Conservation (phyloP, 345 rosid genomes). For the Dipteronia dyeriana region DNA sequence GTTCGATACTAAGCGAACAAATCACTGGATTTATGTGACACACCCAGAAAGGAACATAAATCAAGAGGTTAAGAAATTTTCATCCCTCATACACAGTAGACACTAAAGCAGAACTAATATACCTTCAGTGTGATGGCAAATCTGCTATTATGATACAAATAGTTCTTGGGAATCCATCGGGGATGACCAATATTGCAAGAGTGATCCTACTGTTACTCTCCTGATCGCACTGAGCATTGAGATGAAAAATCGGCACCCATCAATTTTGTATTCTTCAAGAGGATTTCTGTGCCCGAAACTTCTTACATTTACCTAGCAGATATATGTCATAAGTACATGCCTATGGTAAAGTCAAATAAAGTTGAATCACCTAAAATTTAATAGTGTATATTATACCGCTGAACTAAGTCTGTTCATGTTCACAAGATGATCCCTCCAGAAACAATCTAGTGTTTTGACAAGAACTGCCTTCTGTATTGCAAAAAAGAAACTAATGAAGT, state of each 20-base stretch:
- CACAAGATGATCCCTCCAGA: slow-evolving; percentile 93
- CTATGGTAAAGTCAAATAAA: slow-evolving; percentile 4
- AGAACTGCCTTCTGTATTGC: slow-evolving; percentile 78
- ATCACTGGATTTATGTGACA: background rate
- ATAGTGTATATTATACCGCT: slow-evolving; percentile 51
- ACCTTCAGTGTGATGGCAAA: background rate
- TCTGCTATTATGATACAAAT: slow-evolving; percentile 28
- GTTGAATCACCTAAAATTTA: slow-evolving; percentile 9
- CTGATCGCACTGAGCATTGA: slow-evolving; percentile 93
- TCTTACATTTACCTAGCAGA: slow-evolving; percentile 78
- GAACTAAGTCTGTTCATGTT: slow-evolving; percentile 94
- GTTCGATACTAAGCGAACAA: background rate
- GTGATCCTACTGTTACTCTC: slow-evolving; percentile 79
- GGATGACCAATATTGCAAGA: slow-evolving; percentile 83
- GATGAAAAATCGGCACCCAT: slow-evolving; percentile 93
- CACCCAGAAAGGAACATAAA: background rate
- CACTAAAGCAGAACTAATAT: background rate
- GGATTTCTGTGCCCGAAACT: slow-evolving; percentile 98
- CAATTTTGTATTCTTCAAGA: slow-evolving; percentile 97
- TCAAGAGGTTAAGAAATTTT: background rate
- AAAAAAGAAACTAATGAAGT: slow-evolving; percentile 6
- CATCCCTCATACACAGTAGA: background rate
- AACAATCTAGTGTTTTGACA: slow-evolving; percentile 79
- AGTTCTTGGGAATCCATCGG: slow-evolving; percentile 72
- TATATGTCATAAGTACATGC: slow-evolving; percentile 24